A percentile compares a stretch with the other conserved stretches of the same genome.
Conservation (phyloP, 805 yeast genomes). For the Candida chauliodis region DNA sequence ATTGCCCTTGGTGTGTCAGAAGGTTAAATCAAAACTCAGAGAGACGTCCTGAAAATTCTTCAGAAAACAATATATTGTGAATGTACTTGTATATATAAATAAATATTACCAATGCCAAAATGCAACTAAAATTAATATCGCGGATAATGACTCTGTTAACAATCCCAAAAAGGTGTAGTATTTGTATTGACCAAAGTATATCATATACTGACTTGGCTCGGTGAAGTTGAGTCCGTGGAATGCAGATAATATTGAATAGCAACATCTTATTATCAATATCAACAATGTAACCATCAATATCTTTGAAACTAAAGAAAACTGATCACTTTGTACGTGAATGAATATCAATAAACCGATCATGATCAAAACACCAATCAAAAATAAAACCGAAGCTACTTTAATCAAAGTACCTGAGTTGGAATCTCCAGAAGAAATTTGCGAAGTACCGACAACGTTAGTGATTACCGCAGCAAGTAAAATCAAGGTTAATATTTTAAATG, state of each 20-base stretch:
- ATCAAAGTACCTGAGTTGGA: not conserved
- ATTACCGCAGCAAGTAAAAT: slow-evolving; percentile 12
- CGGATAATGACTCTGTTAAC: slow-evolving; percentile 5
- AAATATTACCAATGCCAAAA: slow-evolving; percentile 6
- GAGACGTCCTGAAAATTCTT: too few relatives aligned
- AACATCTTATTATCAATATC: slow-evolving; percentile 12
- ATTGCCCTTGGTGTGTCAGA: too few relatives aligned
- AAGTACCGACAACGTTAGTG: slow-evolving; percentile 11
- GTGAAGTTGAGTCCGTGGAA: slow-evolving; percentile 11
- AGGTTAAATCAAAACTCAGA: not conserved
- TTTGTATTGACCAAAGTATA: slow-evolving; percentile 13
- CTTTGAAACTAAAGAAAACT: not conserved
- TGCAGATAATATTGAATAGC: slow-evolving; percentile 14
- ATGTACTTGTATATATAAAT: too few relatives aligned
- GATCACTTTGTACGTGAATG: not conserved
- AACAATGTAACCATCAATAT: slow-evolving; percentile 9
- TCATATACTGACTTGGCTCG: slow-evolving; percentile 12
- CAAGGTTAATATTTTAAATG: slow-evolving; percentile 11
- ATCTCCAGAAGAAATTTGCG: slow-evolving; percentile 6
- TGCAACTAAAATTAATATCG: slow-evolving; percentile 3
- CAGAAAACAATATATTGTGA: too few relatives aligned
- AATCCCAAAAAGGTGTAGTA: slow-evolving; percentile 17
- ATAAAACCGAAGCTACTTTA: slow-evolving; percentile 13
- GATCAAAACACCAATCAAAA: slow-evolving; percentile 11
- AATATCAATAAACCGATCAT: slow-evolving; percentile 5